Base-by-base conservation (phyloP, 2,329 filamentous ascomycete genomes). In the Neurospora sp. region DNA sequence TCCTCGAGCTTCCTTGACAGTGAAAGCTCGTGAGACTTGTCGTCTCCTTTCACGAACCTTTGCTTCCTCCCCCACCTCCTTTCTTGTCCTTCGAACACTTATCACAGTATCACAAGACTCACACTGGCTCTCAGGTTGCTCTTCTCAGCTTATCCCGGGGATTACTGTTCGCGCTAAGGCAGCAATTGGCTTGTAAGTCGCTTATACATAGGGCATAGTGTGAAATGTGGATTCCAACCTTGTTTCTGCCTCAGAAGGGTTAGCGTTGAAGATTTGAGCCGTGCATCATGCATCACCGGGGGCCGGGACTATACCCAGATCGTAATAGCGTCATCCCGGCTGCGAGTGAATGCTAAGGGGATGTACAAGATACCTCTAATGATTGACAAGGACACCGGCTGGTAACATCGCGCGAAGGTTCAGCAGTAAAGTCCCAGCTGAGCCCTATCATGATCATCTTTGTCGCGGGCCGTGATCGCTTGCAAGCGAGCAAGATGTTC, bases 221-320 rank as follows among this genome's bases (percentile, higher is more conserved):
- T 62, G 52, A 17, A 36, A 36, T 62, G 8, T n/a, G 23, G 15
- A 10, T 33, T 62, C 52, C 15, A 17, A 17, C 52, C 6, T 17
- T 62, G 28, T 5, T 62, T 36, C 23, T 62, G 23, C 28, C 52
- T 36, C 6, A 15, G 8, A 36, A 33, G 15, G 52, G 10, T 36
- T 62, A 62, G 52, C 52, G 28, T 36, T 62, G 11, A 62, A 62
- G 52, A 62, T n/a, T 36, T 36, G 28, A n/a, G 52, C 15, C 23
- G 52, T 33, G 6, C 52, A 17, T 6, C 77, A 0, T 82, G 79
- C 69, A 68, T 81, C 39, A 74, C 78, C 66, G 81, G 80, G 80
- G 79, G 79, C 69, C 78, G 75, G 23, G 78, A 80, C 38, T 68
- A 19, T 66, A 1, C 66, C 69, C 4, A 68, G 41, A 36, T 10